phyloP scores from a whole-genome alignment of 2,329 filamentous ascomycete genomes.

The Penicillium fuscoglaucum region DNA sequence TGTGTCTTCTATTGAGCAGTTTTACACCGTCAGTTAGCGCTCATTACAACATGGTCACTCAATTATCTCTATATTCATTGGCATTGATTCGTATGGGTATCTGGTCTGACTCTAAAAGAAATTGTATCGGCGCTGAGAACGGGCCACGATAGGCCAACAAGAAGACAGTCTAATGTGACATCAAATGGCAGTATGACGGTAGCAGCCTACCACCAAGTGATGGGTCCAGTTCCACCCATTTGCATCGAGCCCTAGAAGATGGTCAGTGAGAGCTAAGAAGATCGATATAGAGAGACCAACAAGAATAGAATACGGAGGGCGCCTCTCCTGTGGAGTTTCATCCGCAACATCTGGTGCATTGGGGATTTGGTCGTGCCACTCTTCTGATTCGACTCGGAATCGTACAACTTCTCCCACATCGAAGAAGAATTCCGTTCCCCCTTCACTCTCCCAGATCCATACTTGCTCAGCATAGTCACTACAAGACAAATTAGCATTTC shows the following conservation, averaged over 20 bases:
- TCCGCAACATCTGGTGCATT: conserved; percentile 66
- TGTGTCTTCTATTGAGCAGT: neutral
- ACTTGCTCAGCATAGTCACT: conserved; percentile 73
- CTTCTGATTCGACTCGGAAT: conserved; percentile 80
- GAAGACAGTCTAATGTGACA: conserved; percentile 1
- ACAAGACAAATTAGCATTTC: conserved; percentile 23
- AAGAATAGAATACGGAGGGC: conserved; percentile 54
- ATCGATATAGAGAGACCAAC: conserved; percentile 27
- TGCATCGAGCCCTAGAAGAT: conserved; percentile 47
- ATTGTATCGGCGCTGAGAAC: conserved; percentile 5
- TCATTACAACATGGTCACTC: neutral
- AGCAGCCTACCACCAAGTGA: conserved; percentile 47
- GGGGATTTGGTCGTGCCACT: conserved; percentile 87
- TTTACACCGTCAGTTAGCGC: neutral
- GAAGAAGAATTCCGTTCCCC: conserved; percentile 75
- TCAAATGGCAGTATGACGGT: neutral
- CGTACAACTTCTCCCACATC: conserved; percentile 88
- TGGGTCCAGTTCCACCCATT: conserved; percentile 47
- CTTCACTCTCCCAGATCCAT: conserved; percentile 79
- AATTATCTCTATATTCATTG: conserved; percentile 1
- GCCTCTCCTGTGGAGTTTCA: conserved; percentile 57
- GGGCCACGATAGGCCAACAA: conserved; percentile 1
- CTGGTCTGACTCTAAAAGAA: conserved; percentile 22
- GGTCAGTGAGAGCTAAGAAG: conserved; percentile 13
- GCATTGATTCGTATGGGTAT: conserved; percentile 25